Percentiles rank a stretch among this genome's conserved stretches.
These are phyloP conservation scores for Ambrosia hybrid DNA, from an alignment of 140 eudicot genomes.

Conservation along the genomic window DNA sequence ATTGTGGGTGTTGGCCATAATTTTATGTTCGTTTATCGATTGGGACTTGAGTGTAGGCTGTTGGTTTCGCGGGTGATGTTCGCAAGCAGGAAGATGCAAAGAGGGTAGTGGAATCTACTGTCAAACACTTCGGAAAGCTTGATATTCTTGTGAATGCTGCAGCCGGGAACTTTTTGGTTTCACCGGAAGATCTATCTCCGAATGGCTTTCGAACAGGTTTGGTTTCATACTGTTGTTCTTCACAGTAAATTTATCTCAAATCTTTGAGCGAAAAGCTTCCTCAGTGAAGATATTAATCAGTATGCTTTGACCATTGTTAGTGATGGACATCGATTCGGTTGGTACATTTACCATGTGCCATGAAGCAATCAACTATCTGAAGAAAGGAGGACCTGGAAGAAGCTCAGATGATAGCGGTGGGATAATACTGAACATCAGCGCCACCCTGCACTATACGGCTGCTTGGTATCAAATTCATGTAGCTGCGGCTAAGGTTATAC, in stretches of 20 bases:
- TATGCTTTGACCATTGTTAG: constrained; percentile 38
- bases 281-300: too few relatives aligned
- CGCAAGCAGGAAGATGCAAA: constrained; percentile 87
- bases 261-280: too few relatives aligned
- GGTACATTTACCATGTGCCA: constrained; percentile 97
- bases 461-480: constrained; percentile 94
- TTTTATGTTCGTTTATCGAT: too few relatives aligned
- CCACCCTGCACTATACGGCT: constrained; percentile 93
- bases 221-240: too few relatives aligned
- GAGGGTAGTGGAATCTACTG: constrained; percentile 77
- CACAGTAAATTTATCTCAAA: too few relatives aligned
- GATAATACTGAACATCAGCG: constrained; percentile 76
- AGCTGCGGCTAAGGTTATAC: constrained; percentile 85
- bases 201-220: constrained; percentile 90
- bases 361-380: constrained; percentile 71
- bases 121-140: constrained; percentile 70
- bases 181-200: constrained; percentile 89
- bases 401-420: constrained; percentile 61
- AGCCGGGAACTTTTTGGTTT: constrained; percentile 86
- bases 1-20: too few relatives aligned
- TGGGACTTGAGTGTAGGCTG: constrained; percentile 45
- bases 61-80: constrained; percentile 89
- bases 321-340: constrained; percentile 90
- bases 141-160: constrained; percentile 97
- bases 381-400: constrained; percentile 82